phyloP scores from a whole-genome alignment of 345 rosid species.

The Raphanus sativus region DNA sequence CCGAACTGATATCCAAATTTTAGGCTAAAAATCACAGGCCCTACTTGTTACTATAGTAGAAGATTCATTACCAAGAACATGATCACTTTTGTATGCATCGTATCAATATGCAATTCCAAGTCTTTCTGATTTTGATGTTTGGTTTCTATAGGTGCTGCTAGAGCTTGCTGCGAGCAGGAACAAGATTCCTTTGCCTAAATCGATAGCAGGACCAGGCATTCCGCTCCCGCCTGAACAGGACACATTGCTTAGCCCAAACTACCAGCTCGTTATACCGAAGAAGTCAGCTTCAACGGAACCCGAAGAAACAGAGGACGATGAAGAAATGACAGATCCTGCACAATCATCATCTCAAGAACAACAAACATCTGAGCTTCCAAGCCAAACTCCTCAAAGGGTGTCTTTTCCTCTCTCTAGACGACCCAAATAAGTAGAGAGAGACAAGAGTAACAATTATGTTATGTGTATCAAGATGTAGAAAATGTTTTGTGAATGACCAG shows the following conservation, averaged over 20 bases:
- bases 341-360: conserved; percentile 37
- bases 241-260: conserved; percentile 73
- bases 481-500: neutral
- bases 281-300: conserved; percentile 53
- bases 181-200: conserved; percentile 80
- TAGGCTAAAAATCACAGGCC: too few relatives aligned
- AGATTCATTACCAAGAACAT: too few relatives aligned
- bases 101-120: neutral
- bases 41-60: too few relatives aligned
- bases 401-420: conserved; percentile 75
- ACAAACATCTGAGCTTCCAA: conserved; percentile 47
- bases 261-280: conserved; percentile 69
- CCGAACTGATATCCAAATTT: too few relatives aligned
- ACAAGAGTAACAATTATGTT: neutral
- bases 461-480: conserved; percentile 18
- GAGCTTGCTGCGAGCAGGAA: conserved; percentile 85
- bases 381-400: conserved; percentile 57
- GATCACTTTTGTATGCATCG: neutral
- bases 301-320: conserved; percentile 84
- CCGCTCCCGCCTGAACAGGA: conserved; percentile 89
- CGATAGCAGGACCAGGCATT: conserved; percentile 63
- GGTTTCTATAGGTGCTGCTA: conserved; percentile 51
- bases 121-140: neutral
- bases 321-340: conserved; percentile 57
- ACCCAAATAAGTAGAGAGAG: conserved; percentile 40